Percentiles rank a stretch among this genome's conserved stretches.
These are phyloP conservation scores for Naganishia antarctica DNA, from an alignment of 768 basidiomycete genomes.

Conservation along the genomic window DNA sequence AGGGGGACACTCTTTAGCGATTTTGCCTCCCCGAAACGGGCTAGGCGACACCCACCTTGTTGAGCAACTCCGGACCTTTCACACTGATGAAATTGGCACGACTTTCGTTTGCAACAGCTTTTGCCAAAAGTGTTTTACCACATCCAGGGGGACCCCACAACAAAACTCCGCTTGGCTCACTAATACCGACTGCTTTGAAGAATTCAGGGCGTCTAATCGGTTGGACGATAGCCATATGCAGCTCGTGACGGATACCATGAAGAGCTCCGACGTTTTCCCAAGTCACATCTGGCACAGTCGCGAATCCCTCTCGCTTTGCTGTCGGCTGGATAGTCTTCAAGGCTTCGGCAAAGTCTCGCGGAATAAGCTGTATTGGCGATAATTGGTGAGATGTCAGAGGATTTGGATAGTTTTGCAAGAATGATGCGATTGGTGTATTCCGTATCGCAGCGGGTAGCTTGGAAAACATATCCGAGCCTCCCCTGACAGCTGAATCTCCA, in stretches of 20 bases:
- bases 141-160: slow-evolving; percentile 99
- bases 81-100: slow-evolving; percentile 95
- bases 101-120: slow-evolving; percentile 94
- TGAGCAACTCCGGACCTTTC: slow-evolving; percentile 91
- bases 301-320: slow-evolving; percentile 94
- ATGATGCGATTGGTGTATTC: slow-evolving; percentile 70
- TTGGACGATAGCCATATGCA: slow-evolving; percentile 96
- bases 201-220: slow-evolving; percentile 85
- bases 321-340: slow-evolving; percentile 90
- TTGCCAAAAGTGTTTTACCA: slow-evolving; percentile 95
- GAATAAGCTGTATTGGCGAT: slow-evolving; percentile 71
- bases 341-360: slow-evolving; percentile 71
- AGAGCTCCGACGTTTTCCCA: slow-evolving; percentile 94
- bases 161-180: slow-evolving; percentile 84
- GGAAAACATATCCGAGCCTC: slow-evolving; percentile 39
- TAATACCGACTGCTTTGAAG: slow-evolving; percentile 82
- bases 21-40: slow-evolving; percentile 12
- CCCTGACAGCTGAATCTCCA: slow-evolving; percentile 26
- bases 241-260: slow-evolving; percentile 75
- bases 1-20: background rate
- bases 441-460: slow-evolving; percentile 54
- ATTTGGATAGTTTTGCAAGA: slow-evolving; percentile 78
- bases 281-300: slow-evolving; percentile 89
- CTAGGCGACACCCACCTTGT: slow-evolving; percentile 63
- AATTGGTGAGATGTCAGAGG: slow-evolving; percentile 75